Conservation (phyloP, 2,329 filamentous ascomycete species). For the Coniochaeta ligniaria region DNA sequence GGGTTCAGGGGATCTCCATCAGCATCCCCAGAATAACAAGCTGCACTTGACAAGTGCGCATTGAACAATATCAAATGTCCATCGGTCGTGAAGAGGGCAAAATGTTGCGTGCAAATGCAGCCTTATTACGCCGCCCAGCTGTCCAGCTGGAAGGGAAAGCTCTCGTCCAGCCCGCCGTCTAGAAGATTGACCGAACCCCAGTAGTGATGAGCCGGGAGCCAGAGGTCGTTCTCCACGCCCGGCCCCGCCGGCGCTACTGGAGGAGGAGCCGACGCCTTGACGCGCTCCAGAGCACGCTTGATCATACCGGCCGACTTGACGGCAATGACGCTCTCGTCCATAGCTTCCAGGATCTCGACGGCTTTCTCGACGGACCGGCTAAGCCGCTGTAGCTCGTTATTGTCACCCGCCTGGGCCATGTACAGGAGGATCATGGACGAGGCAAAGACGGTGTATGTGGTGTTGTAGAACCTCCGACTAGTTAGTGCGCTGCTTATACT, state of each 20-base stretch:
- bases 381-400: not conserved
- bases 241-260: not conserved
- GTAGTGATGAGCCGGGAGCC: not conserved
- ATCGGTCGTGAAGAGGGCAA: not conserved
- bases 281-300: not conserved
- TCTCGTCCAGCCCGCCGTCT: not conserved
- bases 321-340: not conserved
- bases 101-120: not conserved
- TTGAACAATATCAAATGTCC: too few relatives aligned
- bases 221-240: not conserved
- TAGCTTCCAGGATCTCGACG: conserved; percentile 1
- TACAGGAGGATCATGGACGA: conserved; percentile 21
- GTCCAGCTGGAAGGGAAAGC: not conserved
- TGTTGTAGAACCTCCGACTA: conserved; percentile 20
- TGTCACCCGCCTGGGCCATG: conserved; percentile 3
- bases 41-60: not conserved
- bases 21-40: not conserved
- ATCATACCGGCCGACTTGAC: not conserved
- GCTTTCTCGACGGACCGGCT: not conserved
- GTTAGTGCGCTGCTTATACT: not conserved
- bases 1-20: not conserved
- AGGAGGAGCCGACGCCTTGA: not conserved
- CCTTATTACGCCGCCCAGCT: not conserved
- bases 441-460: conserved; percentile 20
- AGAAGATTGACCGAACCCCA: not conserved